Base-by-base conservation (phyloP, 768 basidiomycete species). In the Obba rivulosa region DNA sequence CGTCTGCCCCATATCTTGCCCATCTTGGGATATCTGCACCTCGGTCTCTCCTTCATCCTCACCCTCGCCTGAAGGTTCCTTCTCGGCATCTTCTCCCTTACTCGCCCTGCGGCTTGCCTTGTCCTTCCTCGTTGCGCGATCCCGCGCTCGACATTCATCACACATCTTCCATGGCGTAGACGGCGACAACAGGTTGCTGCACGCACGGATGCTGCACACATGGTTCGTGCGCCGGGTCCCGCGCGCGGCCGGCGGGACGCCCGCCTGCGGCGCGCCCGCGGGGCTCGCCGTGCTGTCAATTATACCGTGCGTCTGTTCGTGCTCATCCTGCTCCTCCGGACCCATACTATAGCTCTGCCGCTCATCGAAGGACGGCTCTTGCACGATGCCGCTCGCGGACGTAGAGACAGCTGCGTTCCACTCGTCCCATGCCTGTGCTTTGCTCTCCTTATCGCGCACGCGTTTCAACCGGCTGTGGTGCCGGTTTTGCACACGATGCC, bases 401-500 rank as follows among this genome's bases (percentile, higher is more conserved):
- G 43, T 17, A 8, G 47, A 44, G 16, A 43, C 57, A 1, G 48
- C 49, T 7, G 57, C 55, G 8, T 42, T 53, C 52, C 58, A 62
- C 7, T 43, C 54, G 18, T 57, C 56, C 23, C 62, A 45, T 2
- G 58, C 62, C 3, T 54, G 53, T 7, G 66, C 65, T 46, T 74
- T 77, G n/a, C 64, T 63, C 22, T 69, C 69, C 57, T 76, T 78
- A 56, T 78, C 77, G 41, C 77, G 63, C 3, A 73, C 70, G 3
- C 76, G 69, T 57, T 79, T 78, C 41, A 79, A 66, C 50, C 72
- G 68, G 53, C 73, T 75, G 51, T 79, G 77, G 47, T 73, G 69
- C 38, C 77, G 67, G 49, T 79, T 79, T 60, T 79, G 79, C n/a
- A 75, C 51, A 2, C 78, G 70, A 47, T 80, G 79, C 49, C 73